Base-by-base conservation (phyloP, 2,329 filamentous ascomycete species). In the Fusarium sororula region DNA sequence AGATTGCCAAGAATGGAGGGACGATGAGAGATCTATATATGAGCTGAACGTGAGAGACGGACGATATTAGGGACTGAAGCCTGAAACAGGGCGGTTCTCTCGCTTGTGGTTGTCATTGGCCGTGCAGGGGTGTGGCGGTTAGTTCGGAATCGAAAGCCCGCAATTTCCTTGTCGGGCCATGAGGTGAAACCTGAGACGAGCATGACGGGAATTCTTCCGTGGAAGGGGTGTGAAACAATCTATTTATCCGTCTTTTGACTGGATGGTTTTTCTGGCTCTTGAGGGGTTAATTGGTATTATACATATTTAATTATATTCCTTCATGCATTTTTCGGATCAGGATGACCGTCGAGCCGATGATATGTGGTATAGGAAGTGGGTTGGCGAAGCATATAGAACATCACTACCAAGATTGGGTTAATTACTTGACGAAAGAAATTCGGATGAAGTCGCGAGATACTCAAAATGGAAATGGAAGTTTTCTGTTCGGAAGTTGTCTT, bases 221-320 rank as follows among this genome's bases (percentile, higher is more conserved):
- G 38, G 32, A 63, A 44, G 70, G 48, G 70, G 66, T 71, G n/a
- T 73, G 70, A 73, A 73, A 73, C 70, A 62, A 24, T 22, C 7
- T 20, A 74, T 56, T 73, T 73, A 56, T 73, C 70, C 70, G 70
- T 38, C 69, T 58, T 51, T 57, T 41, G 24, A 55, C 55, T 57
- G 55, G 55, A 24, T 17, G 14, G 3, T 1, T 28, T 18, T 24
- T 37, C 11, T 15, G 17, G 7, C 3, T 2, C 38, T n/a, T 41
- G 28, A 39, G 14, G 20, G 42, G 32, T 37, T 20, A 35, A 6
- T 50, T 1, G 30, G 30, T 14, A 11, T 30, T 35, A 37, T 38
- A n/a, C n/a, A 58, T 37, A 14, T 15, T 37, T 28, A 18, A 38
- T 58, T 24, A 50, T 58, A 50, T 35, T 12, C 4, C 15, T 37